Percentiles rank a stretch among this genome's conserved stretches.
Conservation (phyloP, 768 basidiomycete species). For the Leccinum disarticulatum region DNA sequence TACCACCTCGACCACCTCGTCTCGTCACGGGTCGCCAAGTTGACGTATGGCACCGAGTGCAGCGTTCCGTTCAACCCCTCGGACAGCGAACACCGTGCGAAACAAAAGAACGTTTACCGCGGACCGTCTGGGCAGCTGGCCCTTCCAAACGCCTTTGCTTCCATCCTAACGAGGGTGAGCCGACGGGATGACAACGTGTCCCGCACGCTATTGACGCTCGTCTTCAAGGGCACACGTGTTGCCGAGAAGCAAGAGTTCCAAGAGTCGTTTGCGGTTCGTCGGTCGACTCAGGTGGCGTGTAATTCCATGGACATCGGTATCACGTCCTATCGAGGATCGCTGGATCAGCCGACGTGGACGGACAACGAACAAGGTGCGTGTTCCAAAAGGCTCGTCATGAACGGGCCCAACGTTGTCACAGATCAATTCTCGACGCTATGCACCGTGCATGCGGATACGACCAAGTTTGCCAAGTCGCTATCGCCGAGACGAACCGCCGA, state of each 20-base stretch:
- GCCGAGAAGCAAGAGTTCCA: constrained; percentile 46
- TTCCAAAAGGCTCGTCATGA: background rate
- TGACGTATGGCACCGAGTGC: constrained; percentile 49
- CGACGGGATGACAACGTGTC: background rate
- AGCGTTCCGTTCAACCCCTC: constrained; percentile 34
- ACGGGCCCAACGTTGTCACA: constrained; percentile 7
- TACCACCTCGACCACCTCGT: constrained; percentile 49
- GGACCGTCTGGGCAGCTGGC: constrained; percentile 39
- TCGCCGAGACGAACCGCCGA: constrained; percentile 20
- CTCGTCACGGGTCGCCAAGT: constrained; percentile 44
- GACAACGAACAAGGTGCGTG: constrained; percentile 34
- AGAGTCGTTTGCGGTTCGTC: constrained; percentile 35
- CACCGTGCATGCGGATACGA: constrained; percentile 34
- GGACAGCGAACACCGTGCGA: constrained; percentile 42
- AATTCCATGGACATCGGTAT: constrained; percentile 25
- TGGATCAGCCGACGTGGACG: constrained; percentile 31
- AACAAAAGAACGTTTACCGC: constrained; percentile 32
- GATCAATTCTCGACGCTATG: constrained; percentile 39
- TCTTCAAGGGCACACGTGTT: constrained; percentile 43
- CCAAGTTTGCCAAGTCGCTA: constrained; percentile 29
- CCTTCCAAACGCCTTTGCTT: constrained; percentile 41
- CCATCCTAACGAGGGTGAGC: constrained; percentile 43
- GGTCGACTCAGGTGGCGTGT: constrained; percentile 22
- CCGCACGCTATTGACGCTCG: background rate
- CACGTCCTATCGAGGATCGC: constrained; percentile 33